These are phyloP conservation scores for Suhomyces faveliae DNA, from an alignment of 805 yeast species.

Conservation along the genomic window DNA sequence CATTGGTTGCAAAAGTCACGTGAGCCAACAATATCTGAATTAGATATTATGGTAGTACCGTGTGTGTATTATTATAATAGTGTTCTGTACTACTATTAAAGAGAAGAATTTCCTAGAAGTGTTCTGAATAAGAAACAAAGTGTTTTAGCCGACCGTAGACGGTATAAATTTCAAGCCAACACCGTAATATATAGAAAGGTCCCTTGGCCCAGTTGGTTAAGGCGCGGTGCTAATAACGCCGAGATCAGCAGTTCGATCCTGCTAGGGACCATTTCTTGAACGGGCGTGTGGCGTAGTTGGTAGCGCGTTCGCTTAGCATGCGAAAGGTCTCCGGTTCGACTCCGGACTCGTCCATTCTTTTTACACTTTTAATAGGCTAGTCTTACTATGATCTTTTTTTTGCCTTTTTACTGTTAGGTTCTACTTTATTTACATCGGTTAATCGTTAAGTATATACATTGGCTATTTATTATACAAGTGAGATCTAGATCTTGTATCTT, in stretches of 20 bases:
- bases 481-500: slow-evolving; percentile 37
- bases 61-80: too few species aligned
- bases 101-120: too few species aligned
- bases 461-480: not conserved
- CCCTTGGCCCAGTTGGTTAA: slow-evolving; percentile 63
- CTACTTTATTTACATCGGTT: not conserved
- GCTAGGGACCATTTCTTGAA: slow-evolving; percentile 25
- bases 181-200: slow-evolving; percentile 21
- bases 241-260: slow-evolving; percentile 50
- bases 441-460: slow-evolving; percentile 1
- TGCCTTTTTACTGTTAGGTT: too few species aligned
- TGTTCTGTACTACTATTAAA: too few species aligned
- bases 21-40: too few species aligned
- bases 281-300: slow-evolving; percentile 84
- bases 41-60: too few species aligned
- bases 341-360: slow-evolving; percentile 67
- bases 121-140: not conserved
- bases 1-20: too few species aligned
- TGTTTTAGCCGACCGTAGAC: too few species aligned
- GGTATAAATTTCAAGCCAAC: not conserved
- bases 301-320: slow-evolving; percentile 39
- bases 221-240: slow-evolving; percentile 60
- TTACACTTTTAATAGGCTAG: slow-evolving; percentile 6
- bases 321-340: slow-evolving; percentile 78
- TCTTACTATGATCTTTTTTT: too few species aligned